phyloP scores from a whole-genome alignment of 768 basidiomycete genomes.

The Russula earlei region DNA sequence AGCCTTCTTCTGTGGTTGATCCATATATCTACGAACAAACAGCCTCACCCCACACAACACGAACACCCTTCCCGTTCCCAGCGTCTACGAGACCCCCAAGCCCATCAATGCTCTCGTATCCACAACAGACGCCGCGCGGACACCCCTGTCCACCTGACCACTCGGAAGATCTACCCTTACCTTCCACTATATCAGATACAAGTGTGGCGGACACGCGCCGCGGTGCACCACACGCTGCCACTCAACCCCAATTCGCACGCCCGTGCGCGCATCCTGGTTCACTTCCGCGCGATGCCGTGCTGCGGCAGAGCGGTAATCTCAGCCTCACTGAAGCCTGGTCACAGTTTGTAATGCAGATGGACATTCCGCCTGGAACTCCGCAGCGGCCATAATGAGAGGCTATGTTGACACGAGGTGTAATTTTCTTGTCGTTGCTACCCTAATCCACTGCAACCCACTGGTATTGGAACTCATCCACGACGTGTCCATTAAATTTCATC shows the following conservation, averaged over 20 bases:
- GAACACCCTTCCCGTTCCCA: background rate
- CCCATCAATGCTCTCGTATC: background rate
- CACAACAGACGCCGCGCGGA: background rate
- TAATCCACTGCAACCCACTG: no score
- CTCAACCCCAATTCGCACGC: background rate
- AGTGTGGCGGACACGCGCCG: conserved; percentile 1
- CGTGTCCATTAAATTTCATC: no score
- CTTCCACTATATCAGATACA: background rate
- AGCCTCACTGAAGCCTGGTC: conserved; percentile 15
- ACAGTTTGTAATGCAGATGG: conserved; percentile 13
- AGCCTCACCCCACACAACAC: background rate
- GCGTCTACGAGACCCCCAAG: background rate
- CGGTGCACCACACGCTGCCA: background rate
- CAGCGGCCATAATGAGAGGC: background rate
- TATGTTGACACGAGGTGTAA: no score
- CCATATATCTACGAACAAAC: conserved; percentile 6
- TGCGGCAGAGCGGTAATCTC: conserved; percentile 15
- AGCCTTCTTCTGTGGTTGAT: conserved; percentile 9
- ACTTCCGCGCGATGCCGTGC: conserved; percentile 3
- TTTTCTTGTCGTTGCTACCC: no score
- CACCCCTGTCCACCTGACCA: background rate
- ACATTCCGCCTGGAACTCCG: background rate
- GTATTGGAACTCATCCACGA: no score
- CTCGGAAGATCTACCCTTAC: background rate
- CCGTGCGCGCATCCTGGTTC: background rate